Evolutionary conservation across 2,329 filamentous ascomycete species (phyloP).

Genomic region (Dryadomyces quercus-mongolicae): DNA sequence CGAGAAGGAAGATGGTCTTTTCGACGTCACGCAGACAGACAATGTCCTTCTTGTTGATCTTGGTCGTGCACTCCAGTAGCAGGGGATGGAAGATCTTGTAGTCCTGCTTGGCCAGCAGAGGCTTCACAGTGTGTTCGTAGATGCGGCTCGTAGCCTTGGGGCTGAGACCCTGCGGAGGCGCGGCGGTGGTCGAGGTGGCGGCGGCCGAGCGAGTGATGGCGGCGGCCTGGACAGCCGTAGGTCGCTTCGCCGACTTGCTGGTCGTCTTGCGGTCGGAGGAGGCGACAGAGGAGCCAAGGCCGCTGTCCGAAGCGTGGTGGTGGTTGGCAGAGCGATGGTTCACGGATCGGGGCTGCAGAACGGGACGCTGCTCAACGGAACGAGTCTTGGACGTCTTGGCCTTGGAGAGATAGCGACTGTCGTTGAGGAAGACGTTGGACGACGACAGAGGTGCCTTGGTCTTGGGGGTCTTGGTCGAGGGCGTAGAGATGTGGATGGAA

Average conservation of each 20-base stretch:
- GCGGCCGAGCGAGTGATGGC: constrained; percentile 51
- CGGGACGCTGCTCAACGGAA: constrained; percentile 28
- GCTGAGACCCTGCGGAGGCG: constrained; percentile 50
- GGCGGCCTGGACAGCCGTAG: constrained; percentile 27
- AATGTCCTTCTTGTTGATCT: constrained; percentile 75
- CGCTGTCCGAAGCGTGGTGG: constrained; percentile 74
- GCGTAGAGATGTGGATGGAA: constrained; percentile 15
- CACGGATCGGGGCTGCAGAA: constrained; percentile 36
- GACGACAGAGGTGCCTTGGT: constrained; percentile 18
- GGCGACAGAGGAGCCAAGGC: constrained; percentile 70
- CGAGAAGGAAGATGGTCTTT: constrained; percentile 82
- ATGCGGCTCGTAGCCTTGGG: constrained; percentile 64
- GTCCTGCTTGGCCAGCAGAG: constrained; percentile 59
- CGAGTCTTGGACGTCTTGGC: constrained; percentile 34
- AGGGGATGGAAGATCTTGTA: constrained; percentile 74
- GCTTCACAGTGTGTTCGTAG: constrained; percentile 64
- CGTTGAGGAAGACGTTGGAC: constrained; percentile 25
- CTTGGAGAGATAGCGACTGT: constrained; percentile 31
- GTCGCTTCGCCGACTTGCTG: constrained; percentile 29
- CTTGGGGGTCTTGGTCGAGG: background rate
- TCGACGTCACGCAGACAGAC: constrained; percentile 87
- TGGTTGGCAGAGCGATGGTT: constrained; percentile 38
- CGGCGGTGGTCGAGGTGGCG: constrained; percentile 29
- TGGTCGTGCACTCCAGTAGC: constrained; percentile 63
- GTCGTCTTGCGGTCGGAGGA: constrained; percentile 44